Conservation (phyloP, 2,329 filamentous ascomycete genomes). For the Tympanopsis confertula region DNA sequence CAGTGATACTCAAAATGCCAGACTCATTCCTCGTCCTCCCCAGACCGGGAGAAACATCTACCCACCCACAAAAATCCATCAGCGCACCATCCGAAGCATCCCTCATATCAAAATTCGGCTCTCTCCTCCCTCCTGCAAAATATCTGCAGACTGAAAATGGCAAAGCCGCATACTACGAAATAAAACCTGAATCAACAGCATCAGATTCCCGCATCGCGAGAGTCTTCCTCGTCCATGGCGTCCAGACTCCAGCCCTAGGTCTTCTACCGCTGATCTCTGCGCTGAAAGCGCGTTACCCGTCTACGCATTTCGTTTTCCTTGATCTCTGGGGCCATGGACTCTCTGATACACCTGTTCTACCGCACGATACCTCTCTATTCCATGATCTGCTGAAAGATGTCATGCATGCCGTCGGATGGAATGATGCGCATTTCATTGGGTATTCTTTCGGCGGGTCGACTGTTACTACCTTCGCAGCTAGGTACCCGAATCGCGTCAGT, state of each 20-base stretch:
- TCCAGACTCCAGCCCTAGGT: conserved; percentile 36
- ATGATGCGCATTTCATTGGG: conserved; percentile 28
- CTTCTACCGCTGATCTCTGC: conserved; percentile 25
- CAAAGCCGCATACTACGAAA: conserved; percentile 25
- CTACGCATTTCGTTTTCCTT: conserved; percentile 25
- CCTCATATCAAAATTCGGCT: conserved; percentile 23
- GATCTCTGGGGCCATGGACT: conserved; percentile 43
- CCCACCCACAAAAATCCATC: too few species aligned
- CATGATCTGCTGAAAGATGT: conserved; percentile 24
- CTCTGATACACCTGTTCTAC: conserved; percentile 28
- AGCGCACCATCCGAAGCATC: conserved; percentile 19
- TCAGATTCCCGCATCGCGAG: conserved; percentile 6
- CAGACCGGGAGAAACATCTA: too few species aligned
- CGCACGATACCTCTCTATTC: conserved; percentile 29
- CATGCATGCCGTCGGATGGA: conserved; percentile 27
- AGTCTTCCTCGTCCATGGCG: conserved; percentile 35
- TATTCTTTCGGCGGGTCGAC: conserved; percentile 35
- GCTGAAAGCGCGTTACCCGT: conserved; percentile 20
- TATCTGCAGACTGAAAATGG: conserved; percentile 19
- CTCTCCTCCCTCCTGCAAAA: conserved; percentile 21
- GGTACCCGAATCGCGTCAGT: conserved; percentile 13
- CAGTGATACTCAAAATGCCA: too few species aligned
- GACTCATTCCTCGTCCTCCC: too few species aligned
- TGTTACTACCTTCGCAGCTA: conserved; percentile 22
- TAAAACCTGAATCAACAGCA: conserved; percentile 11